phyloP scores from a whole-genome alignment of 1,139 yeast genomes.

The Nakaseomyces nivariensis region DNA sequence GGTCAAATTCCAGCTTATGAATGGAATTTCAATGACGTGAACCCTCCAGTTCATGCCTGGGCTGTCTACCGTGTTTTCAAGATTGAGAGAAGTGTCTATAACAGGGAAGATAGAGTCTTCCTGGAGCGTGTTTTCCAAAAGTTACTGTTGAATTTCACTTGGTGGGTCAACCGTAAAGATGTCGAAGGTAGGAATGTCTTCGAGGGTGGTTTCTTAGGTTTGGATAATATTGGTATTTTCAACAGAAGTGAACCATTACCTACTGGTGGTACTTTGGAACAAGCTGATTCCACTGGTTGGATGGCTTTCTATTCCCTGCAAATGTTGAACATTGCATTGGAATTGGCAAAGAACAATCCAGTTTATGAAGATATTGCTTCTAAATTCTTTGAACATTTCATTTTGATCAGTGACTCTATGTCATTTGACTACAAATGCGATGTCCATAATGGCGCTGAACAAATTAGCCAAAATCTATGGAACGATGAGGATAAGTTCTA shows the following conservation, averaged over 20 bases:
- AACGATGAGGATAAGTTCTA: conserved; percentile 83
- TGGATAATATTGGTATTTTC: conserved; percentile 90
- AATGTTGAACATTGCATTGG: conserved; percentile 90
- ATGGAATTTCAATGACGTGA: conserved; percentile 93
- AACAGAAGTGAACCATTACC: conserved; percentile 93
- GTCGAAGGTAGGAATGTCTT: conserved; percentile 81
- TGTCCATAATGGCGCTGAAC: conserved; percentile 26
- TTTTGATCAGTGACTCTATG: conserved; percentile 93
- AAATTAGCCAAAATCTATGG: conserved; percentile 67
- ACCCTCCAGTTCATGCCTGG: conserved; percentile 98
- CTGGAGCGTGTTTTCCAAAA: conserved; percentile 90
- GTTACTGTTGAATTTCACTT: conserved; percentile 77
- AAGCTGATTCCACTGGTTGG: conserved; percentile 98
- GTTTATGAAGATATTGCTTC: conserved; percentile 94
- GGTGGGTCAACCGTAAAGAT: conserved; percentile 98
- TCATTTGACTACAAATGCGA: conserved; percentile 41
- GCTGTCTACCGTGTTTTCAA: conserved; percentile 85
- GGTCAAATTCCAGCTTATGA: conserved; percentile 98
- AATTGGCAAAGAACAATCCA: conserved; percentile 74
- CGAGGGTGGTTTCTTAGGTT: conserved; percentile 91
- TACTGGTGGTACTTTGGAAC: conserved; percentile 85
- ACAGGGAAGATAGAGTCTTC: conserved; percentile 71
- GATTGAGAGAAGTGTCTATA: conserved; percentile 80
- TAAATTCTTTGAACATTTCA: conserved; percentile 88
- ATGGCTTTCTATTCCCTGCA: conserved; percentile 91